These are phyloP conservation scores for Aspergillus sp. DNA, from an alignment of 2,329 filamentous ascomycete genomes.

Conservation along the genomic window DNA sequence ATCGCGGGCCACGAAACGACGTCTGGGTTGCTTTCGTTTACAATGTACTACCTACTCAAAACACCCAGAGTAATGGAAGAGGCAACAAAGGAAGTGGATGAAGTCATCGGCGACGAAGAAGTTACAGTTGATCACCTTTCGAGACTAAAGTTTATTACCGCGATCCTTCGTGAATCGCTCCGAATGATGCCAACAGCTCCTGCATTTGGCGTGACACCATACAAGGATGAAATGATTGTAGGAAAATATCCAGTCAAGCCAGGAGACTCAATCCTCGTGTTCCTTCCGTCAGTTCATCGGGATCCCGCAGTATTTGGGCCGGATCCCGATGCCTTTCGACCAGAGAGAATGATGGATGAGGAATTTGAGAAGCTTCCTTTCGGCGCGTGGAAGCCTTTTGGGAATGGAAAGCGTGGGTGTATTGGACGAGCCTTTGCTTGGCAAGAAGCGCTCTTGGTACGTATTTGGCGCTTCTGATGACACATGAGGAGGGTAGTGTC, in stretches of 20 bases:
- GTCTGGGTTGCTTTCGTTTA: slow-evolving; percentile 63
- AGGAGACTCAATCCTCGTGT: slow-evolving; percentile 48
- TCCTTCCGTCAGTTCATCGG: slow-evolving; percentile 55
- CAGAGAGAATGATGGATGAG: slow-evolving; percentile 70
- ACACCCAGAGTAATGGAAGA: slow-evolving; percentile 59
- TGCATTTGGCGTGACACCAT: slow-evolving; percentile 40
- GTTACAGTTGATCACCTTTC: slow-evolving; percentile 60
- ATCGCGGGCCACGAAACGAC: slow-evolving; percentile 73
- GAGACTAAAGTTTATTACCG: slow-evolving; percentile 45
- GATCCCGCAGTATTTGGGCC: slow-evolving; percentile 65
- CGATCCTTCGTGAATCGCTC: slow-evolving; percentile 62
- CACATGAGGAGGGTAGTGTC: too few relatives aligned
- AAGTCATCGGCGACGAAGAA: slow-evolving; percentile 57
- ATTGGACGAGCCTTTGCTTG: slow-evolving; percentile 72
- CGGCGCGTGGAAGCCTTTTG: slow-evolving; percentile 70
- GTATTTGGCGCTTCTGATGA: too few relatives aligned
- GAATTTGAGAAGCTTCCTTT: slow-evolving; percentile 59
- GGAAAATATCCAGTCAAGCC: slow-evolving; percentile 61
- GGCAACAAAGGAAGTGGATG: slow-evolving; percentile 66
- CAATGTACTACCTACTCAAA: slow-evolving; percentile 63
- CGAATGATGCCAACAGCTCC: slow-evolving; percentile 57
- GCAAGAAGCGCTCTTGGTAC: slow-evolving; percentile 57
- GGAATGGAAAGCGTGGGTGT: slow-evolving; percentile 66
- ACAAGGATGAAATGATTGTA: slow-evolving; percentile 47
- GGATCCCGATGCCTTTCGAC: slow-evolving; percentile 63